Percentiles rank a stretch among this genome's conserved stretches.
phyloP scores from a whole-genome alignment of 2,329 filamentous ascomycete genomes.

The Metarhizium anisopliae region DNA sequence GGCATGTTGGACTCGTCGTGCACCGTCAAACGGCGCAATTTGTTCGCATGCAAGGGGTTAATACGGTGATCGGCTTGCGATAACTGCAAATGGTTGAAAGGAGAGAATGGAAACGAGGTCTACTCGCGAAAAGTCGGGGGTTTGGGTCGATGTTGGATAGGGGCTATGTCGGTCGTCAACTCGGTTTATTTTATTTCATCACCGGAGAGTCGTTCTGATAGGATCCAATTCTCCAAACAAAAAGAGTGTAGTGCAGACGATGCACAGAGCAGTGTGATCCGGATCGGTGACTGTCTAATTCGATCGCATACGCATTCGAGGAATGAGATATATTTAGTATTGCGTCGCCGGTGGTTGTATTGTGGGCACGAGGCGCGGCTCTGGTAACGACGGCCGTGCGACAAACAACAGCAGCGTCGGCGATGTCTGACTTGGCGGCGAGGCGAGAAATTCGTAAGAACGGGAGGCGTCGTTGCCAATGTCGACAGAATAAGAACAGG shows the following conservation, averaged over 20 bases:
- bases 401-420: not conserved
- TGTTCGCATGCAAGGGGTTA: slow-evolving; percentile 6
- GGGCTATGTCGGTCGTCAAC: not conserved
- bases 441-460: not conserved
- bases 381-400: not conserved
- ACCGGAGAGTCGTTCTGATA: not conserved
- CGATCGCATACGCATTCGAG: not conserved
- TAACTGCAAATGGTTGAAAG: not conserved
- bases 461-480: not conserved
- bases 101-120: not conserved
- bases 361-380: not conserved
- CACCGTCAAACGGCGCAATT: slow-evolving; percentile 6
- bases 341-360: not conserved
- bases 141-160: not conserved
- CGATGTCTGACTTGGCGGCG: not conserved
- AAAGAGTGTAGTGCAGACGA: not conserved
- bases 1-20: slow-evolving; percentile 31
- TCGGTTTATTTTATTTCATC: not conserved
- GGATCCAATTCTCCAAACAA: too few species aligned
- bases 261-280: not conserved
- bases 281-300: not conserved
- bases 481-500: not conserved
- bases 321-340: not conserved
- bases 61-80: not conserved
- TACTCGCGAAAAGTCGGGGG: not conserved